A percentile compares a stretch with the other conserved stretches of the same genome.
Evolutionary conservation across 179 eudicot species (phyloP).

Genomic region (Beta lomatogona): DNA sequence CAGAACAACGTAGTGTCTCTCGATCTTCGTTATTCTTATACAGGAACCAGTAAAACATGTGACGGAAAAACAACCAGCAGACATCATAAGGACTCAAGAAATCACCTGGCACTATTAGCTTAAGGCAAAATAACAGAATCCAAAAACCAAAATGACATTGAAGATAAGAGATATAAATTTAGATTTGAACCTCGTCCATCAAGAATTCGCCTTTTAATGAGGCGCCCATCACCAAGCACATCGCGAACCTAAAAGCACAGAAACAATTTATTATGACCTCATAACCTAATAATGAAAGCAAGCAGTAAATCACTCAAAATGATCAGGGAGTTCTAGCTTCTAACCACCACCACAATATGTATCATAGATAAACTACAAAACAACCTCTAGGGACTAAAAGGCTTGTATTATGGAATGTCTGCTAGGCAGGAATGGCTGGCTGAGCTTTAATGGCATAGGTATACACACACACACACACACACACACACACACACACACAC

Average conservation of each 20-base stretch:
- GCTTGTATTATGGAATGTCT: background rate
- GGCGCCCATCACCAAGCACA: constrained; percentile 98
- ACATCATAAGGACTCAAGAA: background rate
- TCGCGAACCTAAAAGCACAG: constrained; percentile 70
- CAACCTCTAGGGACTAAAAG: background rate
- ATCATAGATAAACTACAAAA: background rate
- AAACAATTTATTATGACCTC: background rate
- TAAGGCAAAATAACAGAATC: background rate
- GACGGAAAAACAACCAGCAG: background rate
- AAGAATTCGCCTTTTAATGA: constrained; percentile 90
- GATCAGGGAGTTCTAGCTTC: background rate
- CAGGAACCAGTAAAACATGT: background rate
- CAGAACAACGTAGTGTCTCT: too few relatives aligned
- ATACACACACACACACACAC: too few relatives aligned
- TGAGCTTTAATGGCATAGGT: background rate
- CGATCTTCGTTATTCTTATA: constrained; percentile 12
- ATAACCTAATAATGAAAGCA: background rate
- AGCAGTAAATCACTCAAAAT: background rate
- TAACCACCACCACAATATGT: background rate
- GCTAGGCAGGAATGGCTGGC: background rate
- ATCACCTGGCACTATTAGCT: background rate
- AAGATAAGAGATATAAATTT: background rate
- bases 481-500: too few relatives aligned
- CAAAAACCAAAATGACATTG: background rate
- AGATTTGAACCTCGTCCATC: constrained; percentile 83